Evolutionary conservation across 2,329 filamentous ascomycete species (phyloP).

Genomic region (Colletotrichum trifolii): DNA sequence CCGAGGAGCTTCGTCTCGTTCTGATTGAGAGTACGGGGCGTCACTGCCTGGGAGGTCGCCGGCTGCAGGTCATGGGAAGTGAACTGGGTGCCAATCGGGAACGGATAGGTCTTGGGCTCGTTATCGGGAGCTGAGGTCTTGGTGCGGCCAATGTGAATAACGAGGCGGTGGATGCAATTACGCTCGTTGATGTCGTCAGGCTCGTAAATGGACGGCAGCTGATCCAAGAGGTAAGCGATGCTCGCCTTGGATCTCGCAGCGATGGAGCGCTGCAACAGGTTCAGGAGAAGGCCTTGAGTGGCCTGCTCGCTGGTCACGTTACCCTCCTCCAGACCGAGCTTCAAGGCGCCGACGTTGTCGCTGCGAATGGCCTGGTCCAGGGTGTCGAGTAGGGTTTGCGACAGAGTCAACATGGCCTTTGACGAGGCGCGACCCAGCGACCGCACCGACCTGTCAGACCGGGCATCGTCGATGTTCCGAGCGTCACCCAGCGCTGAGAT

Average conservation of each 20-base stretch:
- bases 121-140: slow-evolving; percentile 60
- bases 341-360: slow-evolving; percentile 71
- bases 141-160: slow-evolving; percentile 91
- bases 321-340: slow-evolving; percentile 67
- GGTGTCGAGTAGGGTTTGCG: slow-evolving; percentile 74
- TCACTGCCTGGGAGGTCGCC: slow-evolving; percentile 73
- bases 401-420: slow-evolving; percentile 78
- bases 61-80: slow-evolving; percentile 82
- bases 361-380: slow-evolving; percentile 78
- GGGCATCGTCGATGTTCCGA: slow-evolving; percentile 79
- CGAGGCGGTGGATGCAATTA: slow-evolving; percentile 91
- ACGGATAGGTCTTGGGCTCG: slow-evolving; percentile 60
- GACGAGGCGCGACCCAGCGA: slow-evolving; percentile 83
- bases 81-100: slow-evolving; percentile 64
- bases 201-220: slow-evolving; percentile 80
- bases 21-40: slow-evolving; percentile 70
- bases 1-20: slow-evolving; percentile 75
- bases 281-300: slow-evolving; percentile 77
- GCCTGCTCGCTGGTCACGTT: slow-evolving; percentile 62
- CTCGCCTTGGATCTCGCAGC: slow-evolving; percentile 75
- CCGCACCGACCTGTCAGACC: slow-evolving; percentile 77
- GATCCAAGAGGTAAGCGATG: slow-evolving; percentile 76
- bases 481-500: slow-evolving; percentile 83
- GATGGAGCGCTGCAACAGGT: slow-evolving; percentile 82
- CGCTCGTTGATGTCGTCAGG: slow-evolving; percentile 93